Percentiles rank a stretch among this genome's conserved stretches.
These are phyloP conservation scores for Stentor coeruleus DNA, from an alignment of 73 alveolate species.

Conservation along the genomic window DNA sequence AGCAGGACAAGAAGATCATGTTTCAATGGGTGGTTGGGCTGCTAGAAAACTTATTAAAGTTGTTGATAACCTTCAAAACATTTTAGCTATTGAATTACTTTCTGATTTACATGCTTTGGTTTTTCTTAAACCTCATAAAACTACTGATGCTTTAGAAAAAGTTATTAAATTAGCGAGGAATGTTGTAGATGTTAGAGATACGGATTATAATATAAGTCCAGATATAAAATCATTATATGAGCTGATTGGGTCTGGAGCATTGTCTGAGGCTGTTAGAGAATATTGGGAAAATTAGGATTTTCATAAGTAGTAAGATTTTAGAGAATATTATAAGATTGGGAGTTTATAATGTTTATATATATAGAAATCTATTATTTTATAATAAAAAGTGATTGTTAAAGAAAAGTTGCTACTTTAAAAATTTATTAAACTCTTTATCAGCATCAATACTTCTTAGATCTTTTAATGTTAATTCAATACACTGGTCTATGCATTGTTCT, in stretches of 20 bases:
- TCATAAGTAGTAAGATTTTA: too few species aligned
- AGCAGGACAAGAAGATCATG: conserved; percentile 74
- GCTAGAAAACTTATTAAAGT: conserved; percentile 56
- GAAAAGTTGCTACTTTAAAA: too few species aligned
- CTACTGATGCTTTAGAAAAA: neutral
- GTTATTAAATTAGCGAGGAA: neutral
- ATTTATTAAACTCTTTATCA: too few species aligned
- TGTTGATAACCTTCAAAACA: conserved; percentile 38
- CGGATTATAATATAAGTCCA: neutral
- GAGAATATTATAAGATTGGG: too few species aligned
- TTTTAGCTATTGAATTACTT: conserved; percentile 53
- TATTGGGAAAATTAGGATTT: too few species aligned
- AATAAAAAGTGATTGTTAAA: too few species aligned
- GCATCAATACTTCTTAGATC: too few species aligned
- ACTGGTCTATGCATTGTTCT: too few species aligned
- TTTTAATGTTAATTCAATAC: too few species aligned
- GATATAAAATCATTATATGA: neutral
- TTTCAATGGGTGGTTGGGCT: conserved; percentile 65
- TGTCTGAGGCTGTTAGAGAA: neutral
- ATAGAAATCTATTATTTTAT: too few species aligned
- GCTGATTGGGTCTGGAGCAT: neutral
- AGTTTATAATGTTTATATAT: too few species aligned
- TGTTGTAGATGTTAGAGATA: neutral
- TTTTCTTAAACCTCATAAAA: neutral
- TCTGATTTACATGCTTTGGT: conserved; percentile 45